phyloP scores from a whole-genome alignment of 2,329 filamentous ascomycete genomes.

The Cordyceps tenuipes region DNA sequence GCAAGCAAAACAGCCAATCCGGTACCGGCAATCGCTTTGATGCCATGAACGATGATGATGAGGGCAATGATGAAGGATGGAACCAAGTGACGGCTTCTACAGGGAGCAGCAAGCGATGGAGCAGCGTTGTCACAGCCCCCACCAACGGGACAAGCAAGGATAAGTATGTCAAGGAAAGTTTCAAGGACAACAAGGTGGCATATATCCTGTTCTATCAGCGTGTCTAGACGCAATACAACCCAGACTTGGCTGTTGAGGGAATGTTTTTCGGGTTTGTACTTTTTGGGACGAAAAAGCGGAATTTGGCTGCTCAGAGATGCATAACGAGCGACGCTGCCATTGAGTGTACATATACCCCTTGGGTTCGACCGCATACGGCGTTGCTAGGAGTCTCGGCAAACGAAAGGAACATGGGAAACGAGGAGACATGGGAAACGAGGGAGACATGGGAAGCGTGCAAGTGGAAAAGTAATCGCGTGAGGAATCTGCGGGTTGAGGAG shows the following conservation, averaged over 20 bases:
- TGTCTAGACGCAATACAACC: constrained; percentile 34
- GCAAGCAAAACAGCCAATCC: constrained; percentile 18
- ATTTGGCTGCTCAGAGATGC: not conserved
- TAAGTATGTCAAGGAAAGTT: constrained; percentile 51
- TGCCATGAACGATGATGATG: constrained; percentile 56
- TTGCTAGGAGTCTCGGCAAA: not conserved
- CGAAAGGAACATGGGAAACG: not conserved
- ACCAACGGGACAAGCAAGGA: constrained; percentile 45
- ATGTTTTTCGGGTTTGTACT: not conserved
- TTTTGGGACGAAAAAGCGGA: not conserved
- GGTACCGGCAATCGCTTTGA: constrained; percentile 63
- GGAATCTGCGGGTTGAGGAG: not conserved
- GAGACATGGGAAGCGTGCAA: not conserved
- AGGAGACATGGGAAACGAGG: not conserved
- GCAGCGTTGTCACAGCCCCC: constrained; percentile 54
- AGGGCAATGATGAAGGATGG: constrained; percentile 66
- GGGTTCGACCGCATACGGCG: not conserved
- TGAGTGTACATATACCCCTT: not conserved
- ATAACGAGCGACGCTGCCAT: constrained; percentile 1
- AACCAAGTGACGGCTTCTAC: constrained; percentile 60
- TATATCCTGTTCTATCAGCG: constrained; percentile 94
- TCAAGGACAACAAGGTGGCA: constrained; percentile 92
- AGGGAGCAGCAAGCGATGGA: constrained; percentile 64
- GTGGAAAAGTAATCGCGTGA: not conserved
- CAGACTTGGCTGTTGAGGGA: too few relatives aligned